Evolutionary conservation across 2,329 filamentous ascomycete species (phyloP).

Genomic region (Lasiodiplodia gonubiensis): DNA sequence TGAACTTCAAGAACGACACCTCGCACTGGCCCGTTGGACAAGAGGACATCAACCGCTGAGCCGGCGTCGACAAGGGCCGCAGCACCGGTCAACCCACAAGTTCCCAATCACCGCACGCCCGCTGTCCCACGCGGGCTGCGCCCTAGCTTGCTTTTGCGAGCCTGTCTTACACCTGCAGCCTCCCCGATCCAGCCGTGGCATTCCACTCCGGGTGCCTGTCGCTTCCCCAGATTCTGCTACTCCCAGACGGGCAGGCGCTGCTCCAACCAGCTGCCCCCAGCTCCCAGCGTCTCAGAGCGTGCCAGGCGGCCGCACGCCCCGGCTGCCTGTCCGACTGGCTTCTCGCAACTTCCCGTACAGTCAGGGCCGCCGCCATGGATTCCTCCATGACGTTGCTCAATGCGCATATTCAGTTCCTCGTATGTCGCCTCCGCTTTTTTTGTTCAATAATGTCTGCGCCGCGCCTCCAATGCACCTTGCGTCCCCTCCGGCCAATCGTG

Average conservation of each 20-base stretch:
- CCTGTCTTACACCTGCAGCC: conserved; percentile 23
- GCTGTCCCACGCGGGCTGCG: conserved; percentile 8
- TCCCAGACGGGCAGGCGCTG: conserved; percentile 14
- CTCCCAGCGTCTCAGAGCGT: not conserved
- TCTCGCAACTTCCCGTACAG: conserved; percentile 1
- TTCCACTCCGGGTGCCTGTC: conserved; percentile 1
- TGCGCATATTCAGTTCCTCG: conserved; percentile 57
- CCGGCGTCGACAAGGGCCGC: conserved; percentile 19
- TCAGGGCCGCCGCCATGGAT: conserved; percentile 42
- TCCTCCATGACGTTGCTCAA: conserved; percentile 54
- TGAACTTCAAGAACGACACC: conserved; percentile 51
- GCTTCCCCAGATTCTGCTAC: conserved; percentile 22
- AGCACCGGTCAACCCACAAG: conserved; percentile 1
- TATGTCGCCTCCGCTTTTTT: conserved; percentile 41
- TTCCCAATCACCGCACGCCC: conserved; percentile 5
- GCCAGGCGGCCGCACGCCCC: not conserved
- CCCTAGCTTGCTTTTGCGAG: conserved; percentile 24
- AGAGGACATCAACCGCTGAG: conserved; percentile 52
- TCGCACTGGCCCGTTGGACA: conserved; percentile 54
- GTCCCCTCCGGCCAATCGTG: conserved; percentile 17
- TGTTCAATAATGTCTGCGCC: conserved; percentile 24
- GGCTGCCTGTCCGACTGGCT: conserved; percentile 3
- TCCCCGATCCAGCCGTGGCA: conserved; percentile 17
- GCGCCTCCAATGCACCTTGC: conserved; percentile 25
- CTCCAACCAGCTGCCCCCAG: not conserved